Evolutionary conservation across 2,329 filamentous ascomycete species (phyloP).

Genomic region (Botrytis paeoniae): DNA sequence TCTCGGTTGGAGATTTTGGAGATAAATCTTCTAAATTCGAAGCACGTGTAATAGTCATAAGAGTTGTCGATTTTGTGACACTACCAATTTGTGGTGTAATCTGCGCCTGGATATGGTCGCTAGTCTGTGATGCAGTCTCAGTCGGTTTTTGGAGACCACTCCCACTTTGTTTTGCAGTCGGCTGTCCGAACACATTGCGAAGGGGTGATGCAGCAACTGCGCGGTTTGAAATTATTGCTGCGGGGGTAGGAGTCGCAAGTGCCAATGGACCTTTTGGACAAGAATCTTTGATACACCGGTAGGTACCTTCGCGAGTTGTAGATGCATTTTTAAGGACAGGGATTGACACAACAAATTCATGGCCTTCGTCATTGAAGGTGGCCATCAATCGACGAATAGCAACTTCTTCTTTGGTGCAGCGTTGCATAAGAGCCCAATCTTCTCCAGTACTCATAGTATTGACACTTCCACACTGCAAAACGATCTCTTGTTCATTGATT

Average conservation of each 20-base stretch:
- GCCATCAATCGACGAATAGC: slow-evolving; percentile 11
- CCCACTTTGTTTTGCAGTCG: background rate
- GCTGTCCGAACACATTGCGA: background rate
- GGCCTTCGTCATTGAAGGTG: slow-evolving; percentile 9
- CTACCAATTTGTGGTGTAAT: too few relatives aligned
- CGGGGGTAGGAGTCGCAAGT: background rate
- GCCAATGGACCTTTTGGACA: background rate
- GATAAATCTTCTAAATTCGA: background rate
- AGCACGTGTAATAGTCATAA: background rate
- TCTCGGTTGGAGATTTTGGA: background rate
- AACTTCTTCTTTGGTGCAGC: slow-evolving; percentile 16
- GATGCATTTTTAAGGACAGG: background rate
- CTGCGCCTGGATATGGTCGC: background rate
- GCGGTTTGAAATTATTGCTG: background rate
- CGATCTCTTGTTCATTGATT: slow-evolving; percentile 8
- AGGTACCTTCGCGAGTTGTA: background rate
- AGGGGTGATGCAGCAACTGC: background rate
- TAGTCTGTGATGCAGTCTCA: background rate
- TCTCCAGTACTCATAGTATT: background rate
- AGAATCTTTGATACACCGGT: slow-evolving; percentile 2
- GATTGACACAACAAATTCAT: background rate
- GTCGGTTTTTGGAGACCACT: background rate
- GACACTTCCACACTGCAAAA: slow-evolving; percentile 9
- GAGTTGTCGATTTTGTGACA: background rate
- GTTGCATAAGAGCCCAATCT: slow-evolving; percentile 20